Base-by-base conservation (phyloP, 441 rosid genomes). In the Pelargonium australe region DNA sequence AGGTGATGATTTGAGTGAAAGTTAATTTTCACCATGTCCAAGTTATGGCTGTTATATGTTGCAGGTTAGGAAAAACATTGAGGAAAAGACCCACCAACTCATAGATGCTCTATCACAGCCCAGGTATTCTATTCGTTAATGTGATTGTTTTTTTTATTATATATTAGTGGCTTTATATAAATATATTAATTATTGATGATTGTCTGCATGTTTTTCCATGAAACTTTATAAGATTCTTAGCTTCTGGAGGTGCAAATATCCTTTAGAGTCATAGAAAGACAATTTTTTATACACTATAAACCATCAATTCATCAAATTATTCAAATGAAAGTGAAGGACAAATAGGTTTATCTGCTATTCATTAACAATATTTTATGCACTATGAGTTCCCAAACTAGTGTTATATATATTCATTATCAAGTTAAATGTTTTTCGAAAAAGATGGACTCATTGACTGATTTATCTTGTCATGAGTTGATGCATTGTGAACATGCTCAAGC, bases 71-170 rank as follows among this genome's bases (percentile, higher is more conserved):
- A 75, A 65, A 60, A 93, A 93, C 80, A 77, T 90, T 69, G 89
- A 90, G 75, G 85, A 85, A 37, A 83, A 76, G 71, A 85, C 80
- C 69, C 80, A 85, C 82, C 96, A 93, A 75, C 97, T 79, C 55
- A 67, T 93, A 64, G 98, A 93, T 72, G 98, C 98, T 19, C 93
- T 97, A 61, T 85, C 95, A 69, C 87, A 83, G 84, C 78, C 88
- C 71, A 85, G 98, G 98, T 93, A 80, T 4, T 41, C 14, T 45
- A 55, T 9, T 28, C 37, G 49, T 40, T 58, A 41, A 67, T 57
- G n/a, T 75, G 34, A 23, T 70, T 68, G 41, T 13, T 69, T 51
- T 9, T 7, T 19, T 51, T n/a, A n/a, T n/a, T n/a, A n/a, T 20
- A n/a, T 51, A 51, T 51, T 51, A 51, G 16, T 51, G 16, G 58